A percentile compares a stretch with the other conserved stretches of the same genome.
Conservation (phyloP, 257 asterid genomes). For the Petunia secreta region DNA sequence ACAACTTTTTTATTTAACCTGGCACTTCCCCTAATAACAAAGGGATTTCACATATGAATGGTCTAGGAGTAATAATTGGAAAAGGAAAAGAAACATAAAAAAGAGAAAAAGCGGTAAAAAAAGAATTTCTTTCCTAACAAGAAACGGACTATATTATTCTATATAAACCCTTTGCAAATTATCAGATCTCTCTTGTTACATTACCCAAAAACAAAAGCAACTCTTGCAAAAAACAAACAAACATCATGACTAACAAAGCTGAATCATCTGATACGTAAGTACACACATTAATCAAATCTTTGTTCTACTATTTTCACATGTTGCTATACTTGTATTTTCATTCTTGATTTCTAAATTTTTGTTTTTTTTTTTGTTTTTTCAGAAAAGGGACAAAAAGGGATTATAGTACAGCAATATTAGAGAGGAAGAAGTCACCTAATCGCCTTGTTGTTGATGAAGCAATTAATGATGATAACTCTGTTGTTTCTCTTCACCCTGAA, state of each 20-base stretch:
- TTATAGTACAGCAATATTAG: slow-evolving; percentile 83
- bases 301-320: not conserved
- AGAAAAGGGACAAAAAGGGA: slow-evolving; percentile 88
- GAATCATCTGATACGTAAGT: slow-evolving; percentile 73
- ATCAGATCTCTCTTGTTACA: slow-evolving; percentile 36
- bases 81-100: not conserved
- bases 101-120: slow-evolving; percentile 19
- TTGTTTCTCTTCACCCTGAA: slow-evolving; percentile 69
- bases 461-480: slow-evolving; percentile 80
- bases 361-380: slow-evolving; percentile 30
- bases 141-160: slow-evolving; percentile 39
- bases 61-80: not conserved
- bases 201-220: slow-evolving; percentile 29
- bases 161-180: slow-evolving; percentile 28
- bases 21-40: too few species aligned
- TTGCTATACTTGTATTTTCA: not conserved
- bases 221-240: not conserved
- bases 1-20: too few species aligned
- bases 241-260: slow-evolving; percentile 56
- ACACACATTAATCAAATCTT: slow-evolving; percentile 36
- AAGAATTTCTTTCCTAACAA: slow-evolving; percentile 61
- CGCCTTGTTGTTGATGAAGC: slow-evolving; percentile 89
- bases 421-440: slow-evolving; percentile 84
- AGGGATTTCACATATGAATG: too few species aligned
- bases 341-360: not conserved